phyloP scores from a whole-genome alignment of 129 eudicot genomes.

The sunflower (Helianthus annuus) region HanXRQr2.0-SUNRISE NC_035439.2:145325209-145325708 shows the following conservation, averaged over 20 bases:
- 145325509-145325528: too few species aligned
- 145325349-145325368: constrained; percentile 34
- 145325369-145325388: constrained; percentile 34
- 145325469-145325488: background rate
- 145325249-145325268: constrained; percentile 24
- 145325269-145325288: background rate
- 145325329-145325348: constrained; percentile 25
- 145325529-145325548: too few species aligned
- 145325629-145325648: too few species aligned
- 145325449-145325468: background rate
- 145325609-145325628: too few species aligned
- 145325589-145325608: too few species aligned
- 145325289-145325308: background rate
- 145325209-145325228: constrained; percentile 46
- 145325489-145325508: too few species aligned
- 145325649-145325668: background rate
- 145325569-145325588: too few species aligned
- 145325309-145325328: constrained; percentile 26
- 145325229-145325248: constrained; percentile 37
- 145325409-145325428: constrained; percentile 32
- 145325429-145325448: constrained; percentile 26
- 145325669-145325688: background rate
- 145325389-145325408: constrained; percentile 27
- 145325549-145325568: too few species aligned
- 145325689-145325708: background rate